phyloP scores from a whole-genome alignment of 345 rosid species.

The Populus nigra region DNA sequence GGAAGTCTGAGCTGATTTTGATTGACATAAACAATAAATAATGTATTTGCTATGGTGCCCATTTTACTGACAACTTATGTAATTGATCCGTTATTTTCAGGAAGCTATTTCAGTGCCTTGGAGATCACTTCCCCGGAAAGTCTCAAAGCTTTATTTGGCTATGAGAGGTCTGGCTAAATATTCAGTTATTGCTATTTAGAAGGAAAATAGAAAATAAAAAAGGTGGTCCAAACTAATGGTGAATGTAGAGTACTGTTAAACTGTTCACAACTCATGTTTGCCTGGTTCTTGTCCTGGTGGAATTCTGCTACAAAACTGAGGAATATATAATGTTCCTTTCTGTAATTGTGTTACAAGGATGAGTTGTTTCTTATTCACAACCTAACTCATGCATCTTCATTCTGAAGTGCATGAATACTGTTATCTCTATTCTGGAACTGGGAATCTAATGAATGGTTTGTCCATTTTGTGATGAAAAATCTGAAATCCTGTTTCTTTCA shows the following conservation, averaged over 20 bases:
- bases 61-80: background rate
- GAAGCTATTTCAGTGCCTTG: conserved; percentile 82
- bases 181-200: background rate
- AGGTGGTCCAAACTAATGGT: background rate
- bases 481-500: background rate
- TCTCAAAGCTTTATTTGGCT: conserved; percentile 75
- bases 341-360: background rate
- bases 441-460: background rate
- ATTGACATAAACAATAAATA: background rate
- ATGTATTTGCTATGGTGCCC: background rate
- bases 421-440: background rate
- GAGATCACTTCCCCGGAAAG: conserved; percentile 65
- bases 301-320: background rate
- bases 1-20: background rate
- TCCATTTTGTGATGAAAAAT: background rate
- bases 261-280: background rate
- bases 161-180: conserved; percentile 60
- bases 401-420: background rate
- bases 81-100: conserved; percentile 32
- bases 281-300: background rate
- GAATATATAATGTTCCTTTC: background rate
- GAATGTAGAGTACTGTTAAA: background rate
- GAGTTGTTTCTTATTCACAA: background rate
- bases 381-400: background rate
- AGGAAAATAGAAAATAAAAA: background rate